These are phyloP conservation scores for Primulina tabacum DNA, from an alignment of 257 asterid species.

Conservation along the genomic window DNA sequence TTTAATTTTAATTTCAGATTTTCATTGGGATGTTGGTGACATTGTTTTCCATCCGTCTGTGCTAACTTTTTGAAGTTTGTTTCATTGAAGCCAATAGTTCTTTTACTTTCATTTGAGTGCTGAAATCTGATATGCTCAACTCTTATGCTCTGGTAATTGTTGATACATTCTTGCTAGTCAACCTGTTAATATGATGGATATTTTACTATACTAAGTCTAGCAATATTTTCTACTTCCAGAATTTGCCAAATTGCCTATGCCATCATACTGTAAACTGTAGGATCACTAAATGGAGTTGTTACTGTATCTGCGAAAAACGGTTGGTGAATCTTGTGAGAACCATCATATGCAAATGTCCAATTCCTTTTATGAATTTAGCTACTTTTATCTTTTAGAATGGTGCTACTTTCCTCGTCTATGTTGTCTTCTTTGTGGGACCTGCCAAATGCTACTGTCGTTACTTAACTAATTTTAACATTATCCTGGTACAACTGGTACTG, in stretches of 20 bases:
- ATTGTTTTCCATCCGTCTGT: neutral
- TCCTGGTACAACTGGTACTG: neutral
- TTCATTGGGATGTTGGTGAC: neutral
- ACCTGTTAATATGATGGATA: neutral
- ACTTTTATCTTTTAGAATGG: neutral
- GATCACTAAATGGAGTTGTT: neutral
- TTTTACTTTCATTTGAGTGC: neutral
- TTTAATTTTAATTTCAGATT: conserved; percentile 10
- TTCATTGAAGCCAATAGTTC: neutral
- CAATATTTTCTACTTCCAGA: neutral
- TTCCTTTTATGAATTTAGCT: neutral
- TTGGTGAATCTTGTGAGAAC: neutral
- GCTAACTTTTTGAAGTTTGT: neutral
- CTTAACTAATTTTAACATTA: neutral
- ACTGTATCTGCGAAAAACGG: neutral
- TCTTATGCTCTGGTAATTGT: too few species aligned
- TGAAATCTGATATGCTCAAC: neutral
- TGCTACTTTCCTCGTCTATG: neutral
- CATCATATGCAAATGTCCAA: neutral
- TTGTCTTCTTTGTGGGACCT: neutral
- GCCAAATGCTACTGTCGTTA: neutral
- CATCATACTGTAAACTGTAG: neutral
- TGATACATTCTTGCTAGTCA: neutral
- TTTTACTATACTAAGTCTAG: neutral
- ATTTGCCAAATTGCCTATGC: neutral